These are phyloP conservation scores for Candida andamanensis DNA, from an alignment of 805 yeast genomes.

Conservation along the genomic window DNA sequence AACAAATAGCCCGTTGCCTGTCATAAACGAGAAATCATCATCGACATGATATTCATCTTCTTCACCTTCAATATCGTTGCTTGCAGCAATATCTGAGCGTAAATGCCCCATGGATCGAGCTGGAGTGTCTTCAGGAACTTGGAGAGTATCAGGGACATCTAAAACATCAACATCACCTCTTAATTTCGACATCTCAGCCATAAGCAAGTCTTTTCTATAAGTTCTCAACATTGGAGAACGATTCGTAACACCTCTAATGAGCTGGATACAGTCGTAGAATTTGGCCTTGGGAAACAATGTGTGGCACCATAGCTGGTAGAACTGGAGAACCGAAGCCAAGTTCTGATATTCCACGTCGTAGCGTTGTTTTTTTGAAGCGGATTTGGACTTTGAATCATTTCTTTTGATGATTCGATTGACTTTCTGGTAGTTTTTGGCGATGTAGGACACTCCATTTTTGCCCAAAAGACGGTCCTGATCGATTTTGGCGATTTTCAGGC, in stretches of 20 bases:
- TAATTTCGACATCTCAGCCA: constrained; percentile 22
- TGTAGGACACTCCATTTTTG: constrained; percentile 28
- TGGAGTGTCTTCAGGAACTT: constrained; percentile 2
- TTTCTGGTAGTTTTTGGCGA: constrained; percentile 26
- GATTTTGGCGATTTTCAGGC: constrained; percentile 30
- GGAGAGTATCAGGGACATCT: constrained; percentile 17
- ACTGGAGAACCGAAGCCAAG: constrained; percentile 31
- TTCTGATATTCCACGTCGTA: constrained; percentile 31
- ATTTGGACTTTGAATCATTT: constrained; percentile 20
- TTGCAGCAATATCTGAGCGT: not conserved
- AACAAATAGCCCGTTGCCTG: constrained; percentile 23
- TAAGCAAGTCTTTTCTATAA: constrained; percentile 26
- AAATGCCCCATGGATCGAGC: not conserved
- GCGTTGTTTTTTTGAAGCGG: constrained; percentile 14
- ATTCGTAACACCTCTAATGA: constrained; percentile 47
- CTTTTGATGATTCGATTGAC: constrained; percentile 20
- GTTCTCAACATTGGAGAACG: constrained; percentile 31
- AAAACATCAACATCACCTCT: constrained; percentile 32
- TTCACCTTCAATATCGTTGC: not conserved
- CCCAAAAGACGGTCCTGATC: constrained; percentile 36
- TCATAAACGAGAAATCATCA: constrained; percentile 30
- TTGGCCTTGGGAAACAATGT: constrained; percentile 73
- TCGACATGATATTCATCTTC: constrained; percentile 15
- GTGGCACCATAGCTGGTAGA: constrained; percentile 44
- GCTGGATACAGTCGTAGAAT: constrained; percentile 60